A percentile compares a stretch with the other conserved stretches of the same genome.
These are phyloP conservation scores for Colletotrichum spinosum DNA, from an alignment of 2,329 filamentous ascomycete species.

Conservation along the genomic window DNA sequence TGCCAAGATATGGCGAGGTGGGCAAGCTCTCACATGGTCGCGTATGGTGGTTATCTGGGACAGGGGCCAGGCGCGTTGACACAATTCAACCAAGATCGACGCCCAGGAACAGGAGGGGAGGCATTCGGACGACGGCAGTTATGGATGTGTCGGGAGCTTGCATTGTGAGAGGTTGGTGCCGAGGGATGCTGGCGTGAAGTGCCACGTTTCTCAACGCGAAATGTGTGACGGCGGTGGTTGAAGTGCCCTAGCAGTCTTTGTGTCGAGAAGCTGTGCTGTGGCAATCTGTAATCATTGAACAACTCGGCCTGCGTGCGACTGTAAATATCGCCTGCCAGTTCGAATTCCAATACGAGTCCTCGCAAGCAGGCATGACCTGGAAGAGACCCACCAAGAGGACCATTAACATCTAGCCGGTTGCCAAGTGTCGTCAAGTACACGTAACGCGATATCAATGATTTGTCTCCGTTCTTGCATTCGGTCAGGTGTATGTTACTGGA, in stretches of 20 bases:
- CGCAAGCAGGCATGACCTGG: conserved; percentile 14
- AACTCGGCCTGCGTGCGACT: no score
- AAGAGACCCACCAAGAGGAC: conserved; percentile 14
- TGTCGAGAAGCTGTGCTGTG: not conserved
- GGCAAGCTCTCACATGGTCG: not conserved
- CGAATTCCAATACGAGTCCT: not conserved
- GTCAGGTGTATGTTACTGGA: not conserved
- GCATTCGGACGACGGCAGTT: conserved; percentile 24
- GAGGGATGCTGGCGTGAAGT: not conserved
- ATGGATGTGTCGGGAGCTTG: not conserved
- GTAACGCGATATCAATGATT: not conserved
- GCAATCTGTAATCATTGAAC: no score
- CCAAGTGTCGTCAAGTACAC: not conserved
- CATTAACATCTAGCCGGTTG: conserved; percentile 16
- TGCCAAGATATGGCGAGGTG: not conserved
- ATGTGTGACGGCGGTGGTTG: not conserved
- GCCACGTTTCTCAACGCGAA: not conserved
- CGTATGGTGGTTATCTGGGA: not conserved
- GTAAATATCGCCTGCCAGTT: no score
- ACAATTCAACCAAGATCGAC: conserved; percentile 32
- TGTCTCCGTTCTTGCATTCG: not conserved
- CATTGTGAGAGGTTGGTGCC: not conserved
- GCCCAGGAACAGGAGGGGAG: conserved; percentile 13
- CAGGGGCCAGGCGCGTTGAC: conserved; percentile 10
- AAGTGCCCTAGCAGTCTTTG: not conserved